Conservation (phyloP, 768 basidiomycete genomes). For the Mycena crocata region DNA sequence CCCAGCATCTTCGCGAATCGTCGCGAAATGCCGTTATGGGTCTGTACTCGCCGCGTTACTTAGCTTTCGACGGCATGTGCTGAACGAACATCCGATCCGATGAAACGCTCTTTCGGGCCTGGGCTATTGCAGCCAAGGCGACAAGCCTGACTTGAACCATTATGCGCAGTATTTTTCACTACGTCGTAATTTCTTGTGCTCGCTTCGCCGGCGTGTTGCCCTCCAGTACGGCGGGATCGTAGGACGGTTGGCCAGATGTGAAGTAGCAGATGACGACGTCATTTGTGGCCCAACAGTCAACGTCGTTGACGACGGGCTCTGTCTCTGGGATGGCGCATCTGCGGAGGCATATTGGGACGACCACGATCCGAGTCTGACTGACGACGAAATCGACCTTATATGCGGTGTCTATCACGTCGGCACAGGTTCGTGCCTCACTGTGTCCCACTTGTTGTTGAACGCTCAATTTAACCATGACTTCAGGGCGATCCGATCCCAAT, state of each 20-base stretch:
- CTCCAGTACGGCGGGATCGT: not conserved
- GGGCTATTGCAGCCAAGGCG: not conserved
- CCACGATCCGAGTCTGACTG: too few relatives aligned
- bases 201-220: not conserved
- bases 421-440: not conserved
- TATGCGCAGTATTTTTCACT: not conserved
- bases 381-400: not conserved
- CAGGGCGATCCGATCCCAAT: too few relatives aligned
- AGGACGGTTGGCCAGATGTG: not conserved
- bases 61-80: too few relatives aligned
- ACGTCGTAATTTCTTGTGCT: not conserved
- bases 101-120: not conserved
- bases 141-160: not conserved
- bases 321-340: not conserved
- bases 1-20: too few relatives aligned
- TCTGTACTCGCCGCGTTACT: not conserved
- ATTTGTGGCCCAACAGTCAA: too few relatives aligned
- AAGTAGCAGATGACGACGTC: not conserved
- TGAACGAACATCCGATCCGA: too few relatives aligned
- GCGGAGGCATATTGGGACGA: not conserved
- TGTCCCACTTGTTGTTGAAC: too few relatives aligned
- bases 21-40: not conserved
- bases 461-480: too few relatives aligned
- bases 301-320: not conserved
- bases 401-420: not conserved